Percentiles rank a stretch among this genome's conserved stretches.
phyloP scores from a whole-genome alignment of 73 alveolate genomes.

The Paramecium biaurelia region DNA sequence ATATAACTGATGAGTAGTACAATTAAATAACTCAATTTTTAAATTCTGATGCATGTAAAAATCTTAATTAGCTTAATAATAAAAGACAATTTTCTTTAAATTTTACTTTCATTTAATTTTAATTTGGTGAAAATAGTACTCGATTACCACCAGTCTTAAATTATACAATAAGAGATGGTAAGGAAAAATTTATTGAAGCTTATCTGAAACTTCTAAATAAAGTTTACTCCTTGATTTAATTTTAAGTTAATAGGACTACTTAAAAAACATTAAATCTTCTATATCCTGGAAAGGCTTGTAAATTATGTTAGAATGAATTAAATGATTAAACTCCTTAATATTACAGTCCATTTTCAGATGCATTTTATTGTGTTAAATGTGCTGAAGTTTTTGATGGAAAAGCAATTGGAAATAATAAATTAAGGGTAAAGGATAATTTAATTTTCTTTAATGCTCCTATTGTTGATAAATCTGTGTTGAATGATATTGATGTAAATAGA shows the following conservation, averaged over 20 bases:
- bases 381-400: neutral
- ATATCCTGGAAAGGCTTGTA: neutral
- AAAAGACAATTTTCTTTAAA: neutral
- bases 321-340: neutral
- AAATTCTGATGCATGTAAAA: neutral
- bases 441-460: neutral
- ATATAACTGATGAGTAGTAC: neutral
- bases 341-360: neutral
- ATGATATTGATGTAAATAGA: neutral
- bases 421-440: neutral
- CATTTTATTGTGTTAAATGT: neutral
- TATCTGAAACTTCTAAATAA: neutral
- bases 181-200: neutral
- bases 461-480: conserved; percentile 1
- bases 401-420: neutral
- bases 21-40: neutral
- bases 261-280: neutral
- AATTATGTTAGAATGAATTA: neutral
- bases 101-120: neutral
- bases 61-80: neutral
- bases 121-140: neutral
- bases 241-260: neutral
- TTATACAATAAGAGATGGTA: neutral
- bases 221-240: neutral
- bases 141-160: neutral